Evolutionary conservation across 2,329 filamentous ascomycete genomes (phyloP), one percentile per base, ranked within the genome.

Genomic region (Escovopsis sp.): DNA sequence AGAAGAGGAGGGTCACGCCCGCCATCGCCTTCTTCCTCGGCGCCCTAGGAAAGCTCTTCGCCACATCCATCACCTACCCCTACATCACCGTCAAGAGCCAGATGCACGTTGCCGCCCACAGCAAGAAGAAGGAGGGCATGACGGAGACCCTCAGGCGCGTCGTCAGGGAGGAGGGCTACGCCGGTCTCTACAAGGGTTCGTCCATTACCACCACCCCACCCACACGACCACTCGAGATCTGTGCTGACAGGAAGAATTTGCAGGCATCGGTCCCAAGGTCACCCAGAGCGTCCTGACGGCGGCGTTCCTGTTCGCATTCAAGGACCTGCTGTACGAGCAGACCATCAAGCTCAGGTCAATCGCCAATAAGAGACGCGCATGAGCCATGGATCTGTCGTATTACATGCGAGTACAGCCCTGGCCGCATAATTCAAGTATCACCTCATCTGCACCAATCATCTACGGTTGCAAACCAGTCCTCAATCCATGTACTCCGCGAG

Each of bases 31-130:
- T 98, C 63, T 76, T 91, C 57, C 72, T 98, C 3, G 91, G 91
- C 48, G 91, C 91, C 2, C 59, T 96, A 30, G 88, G 91, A 62
- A 98, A 98, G 73, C 72, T 98, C 49, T 80, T 95, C 47, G 91
- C 91, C 23, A 98, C 91, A 3, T 79, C 73, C 47, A 84, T 96
- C 55, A 98, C 91, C 6, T 98, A 98, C 63, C 91, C 91, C 10
- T 98, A 98, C 61, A 96, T 98, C 61, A 98, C 91, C 4, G 83
- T 98, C 55, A 98, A 98, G 79, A 94, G 87, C 64, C 78, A 86
- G 59, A 94, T 94, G 78, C 91, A 98, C 61, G 86, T 98, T 47
- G 86, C 88, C 26, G 79, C 74, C 48, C 78, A 77, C 55, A 79
- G 78, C 48, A 74, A 75, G n/a, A 79, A 78, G 49, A 82, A 82